Evolutionary conservation across 2,329 filamentous ascomycete genomes (phyloP), one percentile per base, ranked within the genome.

Genomic region (Bretziella fagacearum): DNA sequence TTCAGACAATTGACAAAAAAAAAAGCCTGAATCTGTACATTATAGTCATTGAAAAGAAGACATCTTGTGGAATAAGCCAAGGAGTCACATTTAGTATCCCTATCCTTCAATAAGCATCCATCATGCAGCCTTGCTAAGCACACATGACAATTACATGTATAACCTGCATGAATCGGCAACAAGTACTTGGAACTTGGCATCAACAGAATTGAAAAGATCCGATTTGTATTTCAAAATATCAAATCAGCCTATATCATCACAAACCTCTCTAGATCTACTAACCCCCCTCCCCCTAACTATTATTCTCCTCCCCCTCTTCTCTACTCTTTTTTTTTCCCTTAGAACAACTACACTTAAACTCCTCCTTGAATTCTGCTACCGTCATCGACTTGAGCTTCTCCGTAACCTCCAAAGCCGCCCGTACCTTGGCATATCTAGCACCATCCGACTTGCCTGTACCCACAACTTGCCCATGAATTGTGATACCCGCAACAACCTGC

Each of bases 401-500:
- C 44, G 81, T 53, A 1, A 77, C 78, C 52, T 65, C 63, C 53
- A 76, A 72, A 10, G 80, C 78, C 1, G 74, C 80, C 10, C 67
- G 67, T 3, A 81, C 60, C 61, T 86, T 87, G 0, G 84, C 85
- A 60, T 86, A 82, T 40, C 81, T 69, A 0, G 73, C 72, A 44
- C 77, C 85, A 53, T 68, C 73, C 1, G 74, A 74, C 29, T 68
- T 65, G 1, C 68, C 73, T 52, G 76, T 68, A 1, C 76, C 73
- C n/a, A 84, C 61, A 7, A 86, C 71, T 35, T 69, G 60, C 10
- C 76, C 72, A 57, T 96, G 89, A 11, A 95, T 70, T 57, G 93
- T 68, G 6, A 94, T 69, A 20, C 75, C 84, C 5, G 80, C 81
- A 1, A 84, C 65, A 4, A 87, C 72, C 54, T 66, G 71, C 60